These are phyloP conservation scores for Exophiala xenobiotica DNA, from an alignment of 2,329 filamentous ascomycete genomes.

Conservation along the genomic window DNA sequence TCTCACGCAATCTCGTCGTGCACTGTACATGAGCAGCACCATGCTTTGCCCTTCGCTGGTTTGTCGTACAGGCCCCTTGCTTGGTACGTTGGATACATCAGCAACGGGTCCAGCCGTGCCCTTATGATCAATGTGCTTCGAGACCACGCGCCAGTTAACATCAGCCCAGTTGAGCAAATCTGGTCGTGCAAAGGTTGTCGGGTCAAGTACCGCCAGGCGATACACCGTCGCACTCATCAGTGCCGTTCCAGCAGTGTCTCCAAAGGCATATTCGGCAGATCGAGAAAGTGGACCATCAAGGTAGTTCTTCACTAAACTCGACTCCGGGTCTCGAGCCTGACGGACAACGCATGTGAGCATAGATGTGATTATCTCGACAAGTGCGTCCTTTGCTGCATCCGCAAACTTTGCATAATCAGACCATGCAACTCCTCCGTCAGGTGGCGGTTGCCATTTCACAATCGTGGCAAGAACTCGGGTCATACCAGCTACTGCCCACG, in stretches of 20 bases:
- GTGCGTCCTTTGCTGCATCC: conserved; percentile 29
- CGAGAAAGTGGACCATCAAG: conserved; percentile 37
- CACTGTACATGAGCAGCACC: conserved; percentile 24
- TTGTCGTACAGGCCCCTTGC: conserved; percentile 3
- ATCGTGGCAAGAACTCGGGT: conserved; percentile 46
- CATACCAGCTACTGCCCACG: conserved; percentile 50
- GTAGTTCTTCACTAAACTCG: conserved; percentile 47
- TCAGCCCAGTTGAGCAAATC: conserved; percentile 46
- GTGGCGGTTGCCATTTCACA: conserved; percentile 25
- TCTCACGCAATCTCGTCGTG: conserved; percentile 16
- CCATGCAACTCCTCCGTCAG: conserved; percentile 31
- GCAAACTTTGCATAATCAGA: conserved; percentile 3
- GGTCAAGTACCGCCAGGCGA: conserved; percentile 46
- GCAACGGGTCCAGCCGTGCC: conserved; percentile 19
- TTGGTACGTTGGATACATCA: conserved; percentile 19
- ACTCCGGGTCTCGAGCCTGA: conserved; percentile 14
- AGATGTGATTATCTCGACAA: conserved; percentile 37
- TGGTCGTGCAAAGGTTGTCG: conserved; percentile 36
- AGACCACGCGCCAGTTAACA: conserved; percentile 40
- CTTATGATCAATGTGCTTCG: conserved; percentile 34
- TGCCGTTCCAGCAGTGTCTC: conserved; percentile 51
- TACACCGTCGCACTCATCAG: conserved; percentile 47
- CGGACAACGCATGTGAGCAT: conserved; percentile 40
- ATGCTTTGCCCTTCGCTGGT: conserved; percentile 28
- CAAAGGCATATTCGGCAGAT: conserved; percentile 41